phyloP scores from a whole-genome alignment of 2,329 filamentous ascomycete genomes.

The Paracoccidioides brasiliensis region DNA sequence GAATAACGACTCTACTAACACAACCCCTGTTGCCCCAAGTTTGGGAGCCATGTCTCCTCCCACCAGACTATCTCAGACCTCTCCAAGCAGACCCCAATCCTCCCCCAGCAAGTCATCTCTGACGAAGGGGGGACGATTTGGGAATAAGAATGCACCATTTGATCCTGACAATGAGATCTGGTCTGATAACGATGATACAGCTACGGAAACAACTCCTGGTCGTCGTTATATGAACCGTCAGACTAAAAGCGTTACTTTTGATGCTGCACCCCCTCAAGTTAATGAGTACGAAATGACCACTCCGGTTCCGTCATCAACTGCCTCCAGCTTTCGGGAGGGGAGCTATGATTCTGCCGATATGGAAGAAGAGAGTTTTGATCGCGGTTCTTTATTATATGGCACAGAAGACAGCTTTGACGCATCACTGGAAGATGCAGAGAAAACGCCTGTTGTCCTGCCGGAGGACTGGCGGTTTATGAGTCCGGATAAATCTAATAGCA shows the following conservation, averaged over 20 bases:
- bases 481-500: constrained; percentile 45
- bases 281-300: constrained; percentile 99
- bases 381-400: constrained; percentile 43
- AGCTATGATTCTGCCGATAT: constrained; percentile 77
- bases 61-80: not conserved
- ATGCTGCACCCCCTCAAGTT: constrained; percentile 80
- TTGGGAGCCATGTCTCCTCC: constrained; percentile 1
- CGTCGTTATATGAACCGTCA: constrained; percentile 64
- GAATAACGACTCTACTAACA: not conserved
- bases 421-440: constrained; percentile 87
- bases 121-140: constrained; percentile 48
- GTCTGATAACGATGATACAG: constrained; percentile 51
- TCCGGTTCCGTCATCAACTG: constrained; percentile 84
- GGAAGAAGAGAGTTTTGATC: constrained; percentile 52
- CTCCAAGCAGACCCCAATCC: constrained; percentile 53
- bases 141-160: constrained; percentile 47
- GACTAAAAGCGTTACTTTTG: constrained; percentile 94
- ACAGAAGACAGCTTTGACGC: constrained; percentile 89
- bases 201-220: constrained; percentile 48
- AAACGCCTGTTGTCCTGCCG: constrained; percentile 93
- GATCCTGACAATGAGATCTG: constrained; percentile 56
- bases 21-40: not conserved
- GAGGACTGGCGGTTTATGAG: constrained; percentile 85
- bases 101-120: constrained; percentile 88
- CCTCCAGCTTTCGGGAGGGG: constrained; percentile 78